Evolutionary conservation across 2,329 filamentous ascomycete species (phyloP).

Genomic region (Paraphaeosphaeria sporulosa): DNA sequence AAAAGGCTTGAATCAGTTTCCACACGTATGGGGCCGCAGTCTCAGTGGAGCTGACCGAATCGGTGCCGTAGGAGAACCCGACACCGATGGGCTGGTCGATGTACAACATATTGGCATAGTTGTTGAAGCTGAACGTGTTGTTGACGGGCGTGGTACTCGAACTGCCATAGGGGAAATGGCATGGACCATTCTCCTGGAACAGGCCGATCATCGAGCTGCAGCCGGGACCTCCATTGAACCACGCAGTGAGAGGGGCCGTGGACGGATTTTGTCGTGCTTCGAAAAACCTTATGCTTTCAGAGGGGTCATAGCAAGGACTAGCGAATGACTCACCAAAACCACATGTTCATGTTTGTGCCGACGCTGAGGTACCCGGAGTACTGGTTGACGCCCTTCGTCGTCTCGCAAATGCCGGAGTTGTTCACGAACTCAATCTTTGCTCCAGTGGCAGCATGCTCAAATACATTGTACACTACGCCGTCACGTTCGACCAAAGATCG

Average conservation of each 20-base stretch:
- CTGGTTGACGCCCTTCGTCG: conserved; percentile 60
- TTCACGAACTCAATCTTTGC: conserved; percentile 37
- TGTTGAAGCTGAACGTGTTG: conserved; percentile 41
- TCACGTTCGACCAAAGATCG: conserved; percentile 31
- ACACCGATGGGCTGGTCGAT: conserved; percentile 71
- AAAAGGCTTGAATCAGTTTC: conserved; percentile 66
- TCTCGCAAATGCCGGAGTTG: conserved; percentile 60
- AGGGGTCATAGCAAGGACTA: neutral
- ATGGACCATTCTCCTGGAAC: conserved; percentile 61
- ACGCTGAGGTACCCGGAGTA: conserved; percentile 63
- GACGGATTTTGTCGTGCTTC: conserved; percentile 59
- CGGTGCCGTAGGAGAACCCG: conserved; percentile 67
- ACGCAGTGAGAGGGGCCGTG: conserved; percentile 64
- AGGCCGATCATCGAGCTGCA: conserved; percentile 58
- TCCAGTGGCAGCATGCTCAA: conserved; percentile 39
- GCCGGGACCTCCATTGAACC: conserved; percentile 53
- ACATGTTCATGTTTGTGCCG: conserved; percentile 52
- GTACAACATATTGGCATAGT: conserved; percentile 60
- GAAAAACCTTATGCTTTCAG: conserved; percentile 52
- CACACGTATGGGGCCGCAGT: conserved; percentile 65
- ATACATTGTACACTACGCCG: conserved; percentile 37
- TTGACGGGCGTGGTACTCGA: conserved; percentile 26
- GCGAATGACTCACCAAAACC: conserved; percentile 30
- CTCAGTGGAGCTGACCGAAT: conserved; percentile 59
- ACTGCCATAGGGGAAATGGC: conserved; percentile 48